These are phyloP conservation scores for Sporothrix curviconia DNA, from an alignment of 2,329 filamentous ascomycete genomes.

Conservation along the genomic window DNA sequence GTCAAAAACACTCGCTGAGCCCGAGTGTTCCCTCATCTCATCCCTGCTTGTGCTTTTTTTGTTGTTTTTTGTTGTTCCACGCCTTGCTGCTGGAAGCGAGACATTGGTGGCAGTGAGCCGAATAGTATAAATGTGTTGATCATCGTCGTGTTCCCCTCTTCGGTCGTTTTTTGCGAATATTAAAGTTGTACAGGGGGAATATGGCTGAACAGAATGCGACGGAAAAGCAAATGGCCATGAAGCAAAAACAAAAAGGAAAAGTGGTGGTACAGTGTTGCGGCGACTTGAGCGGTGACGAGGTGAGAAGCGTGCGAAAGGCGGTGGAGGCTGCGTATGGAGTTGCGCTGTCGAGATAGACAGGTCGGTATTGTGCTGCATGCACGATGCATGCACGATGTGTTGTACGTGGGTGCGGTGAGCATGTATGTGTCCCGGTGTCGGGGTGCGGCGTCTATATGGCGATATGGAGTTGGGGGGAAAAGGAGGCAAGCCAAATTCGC, in stretches of 20 bases:
- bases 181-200: constrained; percentile 26
- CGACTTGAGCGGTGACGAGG: neutral
- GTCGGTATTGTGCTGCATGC: constrained; percentile 6
- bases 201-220: constrained; percentile 9
- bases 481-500: neutral
- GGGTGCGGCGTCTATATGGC: neutral
- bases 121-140: constrained; percentile 22
- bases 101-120: constrained; percentile 26
- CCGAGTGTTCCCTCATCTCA: neutral
- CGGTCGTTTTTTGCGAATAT: constrained; percentile 25
- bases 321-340: neutral
- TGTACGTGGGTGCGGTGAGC: constrained; percentile 10
- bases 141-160: constrained; percentile 15
- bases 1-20: neutral
- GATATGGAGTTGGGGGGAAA: neutral
- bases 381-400: constrained; percentile 13
- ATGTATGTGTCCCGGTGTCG: neutral
- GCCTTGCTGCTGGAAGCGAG: constrained; percentile 24
- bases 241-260: constrained; percentile 4
- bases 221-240: neutral
- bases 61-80: constrained; percentile 9
- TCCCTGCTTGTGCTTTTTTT: neutral
- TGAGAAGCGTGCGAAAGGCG: constrained; percentile 1
- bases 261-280: constrained; percentile 12
- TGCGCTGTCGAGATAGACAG: neutral